These are phyloP conservation scores for Rhodotorula sp. DNA, from an alignment of 1,284 basidiomycete genomes.

Conservation along the genomic window DNA sequence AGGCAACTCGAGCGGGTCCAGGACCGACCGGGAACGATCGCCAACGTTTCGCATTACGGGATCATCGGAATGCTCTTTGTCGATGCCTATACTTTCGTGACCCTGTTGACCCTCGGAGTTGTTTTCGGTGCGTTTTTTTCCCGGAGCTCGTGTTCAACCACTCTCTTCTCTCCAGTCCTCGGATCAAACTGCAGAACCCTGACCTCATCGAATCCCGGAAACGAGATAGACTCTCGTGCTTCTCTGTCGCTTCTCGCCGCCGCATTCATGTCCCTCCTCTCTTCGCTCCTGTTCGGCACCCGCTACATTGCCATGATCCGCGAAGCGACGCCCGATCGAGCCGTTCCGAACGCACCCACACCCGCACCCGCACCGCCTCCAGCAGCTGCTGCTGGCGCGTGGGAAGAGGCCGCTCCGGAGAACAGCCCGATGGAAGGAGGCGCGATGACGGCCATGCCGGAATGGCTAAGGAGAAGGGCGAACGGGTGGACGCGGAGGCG, in stretches of 20 bases:
- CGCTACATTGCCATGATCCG: constrained; percentile 44
- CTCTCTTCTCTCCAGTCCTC: not conserved
- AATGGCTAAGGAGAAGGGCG: not conserved
- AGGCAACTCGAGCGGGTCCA: constrained; percentile 46
- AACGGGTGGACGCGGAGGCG: constrained; percentile 6
- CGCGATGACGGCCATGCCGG: constrained; percentile 1
- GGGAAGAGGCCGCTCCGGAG: too few relatives aligned
- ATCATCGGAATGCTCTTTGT: constrained; percentile 23
- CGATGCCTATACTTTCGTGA: constrained; percentile 45
- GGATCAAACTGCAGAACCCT: not conserved
- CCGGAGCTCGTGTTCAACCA: not conserved
- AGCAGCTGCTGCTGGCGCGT: too few relatives aligned
- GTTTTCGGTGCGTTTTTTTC: constrained; percentile 26
- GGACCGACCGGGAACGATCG: constrained; percentile 39
- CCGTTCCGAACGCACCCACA: not conserved
- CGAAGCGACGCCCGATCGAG: constrained; percentile 29
- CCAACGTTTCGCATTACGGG: constrained; percentile 18
- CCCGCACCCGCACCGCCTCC: constrained; percentile 7
- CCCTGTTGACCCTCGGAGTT: constrained; percentile 41
- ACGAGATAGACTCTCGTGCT: constrained; percentile 33
- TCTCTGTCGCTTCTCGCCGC: constrained; percentile 41
- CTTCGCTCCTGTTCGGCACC: constrained; percentile 44
- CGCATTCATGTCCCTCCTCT: constrained; percentile 44
- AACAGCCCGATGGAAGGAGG: not conserved
- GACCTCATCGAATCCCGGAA: not conserved